Conservation (phyloP, 345 rosid genomes). For the Odontarrhena argentea region DNA sequence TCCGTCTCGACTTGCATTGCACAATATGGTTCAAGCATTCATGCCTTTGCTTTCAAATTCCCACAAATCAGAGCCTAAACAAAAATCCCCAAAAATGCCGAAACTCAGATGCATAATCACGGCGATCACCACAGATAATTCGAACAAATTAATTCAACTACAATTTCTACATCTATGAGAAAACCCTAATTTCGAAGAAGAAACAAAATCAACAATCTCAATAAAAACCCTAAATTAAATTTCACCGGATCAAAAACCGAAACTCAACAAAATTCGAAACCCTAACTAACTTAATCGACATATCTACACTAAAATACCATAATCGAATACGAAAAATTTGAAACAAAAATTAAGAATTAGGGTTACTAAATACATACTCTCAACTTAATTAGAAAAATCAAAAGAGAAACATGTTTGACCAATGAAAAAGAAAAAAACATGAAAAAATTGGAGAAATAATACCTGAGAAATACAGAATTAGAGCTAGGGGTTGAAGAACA, state of each 20-base stretch:
- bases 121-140: slow-evolving; percentile 28
- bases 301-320: slow-evolving; percentile 10
- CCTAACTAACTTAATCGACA: slow-evolving; percentile 29
- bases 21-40: slow-evolving; percentile 20
- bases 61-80: slow-evolving; percentile 11
- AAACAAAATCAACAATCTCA: slow-evolving; percentile 15
- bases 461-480: slow-evolving; percentile 8
- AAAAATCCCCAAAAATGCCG: background rate
- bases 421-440: background rate
- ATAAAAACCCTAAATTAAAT: slow-evolving; percentile 30
- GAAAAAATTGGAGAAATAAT: slow-evolving; percentile 1
- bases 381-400: slow-evolving; percentile 12
- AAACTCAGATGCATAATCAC: slow-evolving; percentile 18
- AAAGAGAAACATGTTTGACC: slow-evolving; percentile 23
- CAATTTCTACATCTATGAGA: background rate
- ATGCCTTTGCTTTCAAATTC: slow-evolving; percentile 27
- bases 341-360: slow-evolving; percentile 14
- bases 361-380: slow-evolving; percentile 28
- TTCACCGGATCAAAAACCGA: slow-evolving; percentile 22
- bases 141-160: slow-evolving; percentile 7
- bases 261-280: slow-evolving; percentile 29
- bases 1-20: slow-evolving; percentile 39
- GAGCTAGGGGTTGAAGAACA: slow-evolving; percentile 2
- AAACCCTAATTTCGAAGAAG: slow-evolving; percentile 21
- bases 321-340: background rate